phyloP scores from a whole-genome alignment of 495 filamentous ascomycete genomes.

The Neurospora sp. region DNA sequence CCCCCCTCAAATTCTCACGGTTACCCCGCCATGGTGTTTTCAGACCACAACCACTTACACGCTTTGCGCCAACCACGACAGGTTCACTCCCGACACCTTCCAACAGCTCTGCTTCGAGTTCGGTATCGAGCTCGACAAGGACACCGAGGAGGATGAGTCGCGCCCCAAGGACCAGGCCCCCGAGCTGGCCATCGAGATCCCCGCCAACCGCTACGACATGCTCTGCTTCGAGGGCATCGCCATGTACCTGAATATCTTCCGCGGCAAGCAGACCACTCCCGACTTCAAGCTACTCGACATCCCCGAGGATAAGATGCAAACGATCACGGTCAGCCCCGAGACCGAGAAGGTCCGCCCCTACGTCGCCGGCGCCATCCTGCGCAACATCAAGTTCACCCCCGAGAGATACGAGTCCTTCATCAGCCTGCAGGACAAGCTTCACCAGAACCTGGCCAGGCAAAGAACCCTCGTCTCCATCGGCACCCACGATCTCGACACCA shows the following conservation, averaged over 20 bases:
- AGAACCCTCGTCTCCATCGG: conserved; percentile 91
- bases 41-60: background rate
- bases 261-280: conserved; percentile 59
- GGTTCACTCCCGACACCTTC: conserved; percentile 87
- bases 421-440: conserved; percentile 91
- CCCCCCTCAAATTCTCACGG: background rate
- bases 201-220: conserved; percentile 97
- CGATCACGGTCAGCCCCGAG: conserved; percentile 68
- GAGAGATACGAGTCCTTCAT: conserved; percentile 96
- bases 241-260: conserved; percentile 92
- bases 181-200: conserved; percentile 96
- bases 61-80: conserved; percentile 21
- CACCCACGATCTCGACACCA: conserved; percentile 90
- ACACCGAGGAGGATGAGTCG: conserved; percentile 57
- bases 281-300: conserved; percentile 67
- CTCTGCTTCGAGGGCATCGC: conserved; percentile 97
- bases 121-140: conserved; percentile 95
- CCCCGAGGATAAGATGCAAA: conserved; percentile 61
- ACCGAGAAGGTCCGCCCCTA: conserved; percentile 75
- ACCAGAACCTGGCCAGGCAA: conserved; percentile 90
- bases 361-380: conserved; percentile 75
- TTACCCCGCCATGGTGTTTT: conserved; percentile 16
- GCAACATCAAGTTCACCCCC: conserved; percentile 84
- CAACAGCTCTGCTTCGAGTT: conserved; percentile 98
- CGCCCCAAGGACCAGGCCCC: conserved; percentile 76